phyloP scores from a whole-genome alignment of 441 rosid genomes.

The Dalechampia spathulata region DNA sequence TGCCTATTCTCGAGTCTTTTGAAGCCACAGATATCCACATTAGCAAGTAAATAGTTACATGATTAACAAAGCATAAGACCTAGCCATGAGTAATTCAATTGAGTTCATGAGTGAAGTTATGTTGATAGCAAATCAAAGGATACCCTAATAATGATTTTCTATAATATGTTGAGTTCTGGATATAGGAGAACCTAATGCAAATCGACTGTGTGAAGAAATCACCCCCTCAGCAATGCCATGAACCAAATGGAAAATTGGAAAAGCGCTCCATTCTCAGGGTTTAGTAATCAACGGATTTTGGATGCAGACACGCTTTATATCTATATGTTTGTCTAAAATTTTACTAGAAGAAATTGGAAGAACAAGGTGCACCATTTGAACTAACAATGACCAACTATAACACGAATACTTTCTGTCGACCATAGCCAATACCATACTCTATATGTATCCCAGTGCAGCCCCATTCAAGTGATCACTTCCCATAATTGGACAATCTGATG shows the following conservation, averaged over 20 bases:
- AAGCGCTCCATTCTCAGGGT: not conserved
- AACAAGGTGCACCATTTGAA: not conserved
- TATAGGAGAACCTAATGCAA: not conserved
- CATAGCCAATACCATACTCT: slow-evolving; percentile 10
- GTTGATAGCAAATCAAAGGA: not conserved
- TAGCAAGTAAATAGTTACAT: too few relatives aligned
- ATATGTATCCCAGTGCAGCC: slow-evolving; percentile 38
- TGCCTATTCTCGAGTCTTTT: not conserved
- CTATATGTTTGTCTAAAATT: not conserved
- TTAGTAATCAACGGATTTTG: not conserved
- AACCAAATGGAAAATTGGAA: not conserved
- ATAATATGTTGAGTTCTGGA: not conserved
- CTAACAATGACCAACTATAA: not conserved
- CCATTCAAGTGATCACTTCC: slow-evolving; percentile 36
- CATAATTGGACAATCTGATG: slow-evolving; percentile 37
- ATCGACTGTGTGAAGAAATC: not conserved
- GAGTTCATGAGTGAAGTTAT: too few relatives aligned
- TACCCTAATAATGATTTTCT: not conserved
- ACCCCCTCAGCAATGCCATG: not conserved
- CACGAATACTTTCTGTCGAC: not conserved
- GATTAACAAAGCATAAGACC: too few relatives aligned
- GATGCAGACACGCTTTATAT: not conserved
- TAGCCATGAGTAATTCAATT: too few relatives aligned
- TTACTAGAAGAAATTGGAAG: not conserved
- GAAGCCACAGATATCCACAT: not conserved